These are phyloP conservation scores for Epichloe hybrida DNA, from an alignment of 2,329 filamentous ascomycete genomes.

Conservation along the genomic window DNA sequence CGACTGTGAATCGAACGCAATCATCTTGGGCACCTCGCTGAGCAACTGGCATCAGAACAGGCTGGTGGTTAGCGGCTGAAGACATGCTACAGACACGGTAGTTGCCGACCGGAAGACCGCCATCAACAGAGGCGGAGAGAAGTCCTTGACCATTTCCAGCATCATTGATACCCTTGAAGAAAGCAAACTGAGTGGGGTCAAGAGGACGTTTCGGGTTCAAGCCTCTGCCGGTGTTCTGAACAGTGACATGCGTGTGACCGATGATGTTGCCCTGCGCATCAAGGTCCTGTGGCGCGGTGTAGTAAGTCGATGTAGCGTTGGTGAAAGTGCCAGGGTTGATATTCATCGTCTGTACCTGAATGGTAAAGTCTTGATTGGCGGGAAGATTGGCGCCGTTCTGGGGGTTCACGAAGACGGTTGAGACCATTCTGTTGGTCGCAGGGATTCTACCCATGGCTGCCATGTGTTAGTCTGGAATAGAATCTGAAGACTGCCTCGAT, in stretches of 20 bases:
- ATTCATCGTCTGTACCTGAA: slow-evolving; percentile 38
- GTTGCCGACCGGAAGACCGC: slow-evolving; percentile 46
- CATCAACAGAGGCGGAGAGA: slow-evolving; percentile 38
- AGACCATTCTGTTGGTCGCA: slow-evolving; percentile 40
- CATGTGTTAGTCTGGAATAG: neutral
- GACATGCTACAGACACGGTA: slow-evolving; percentile 55
- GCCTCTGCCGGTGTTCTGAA: slow-evolving; percentile 39
- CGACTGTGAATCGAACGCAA: slow-evolving; percentile 47
- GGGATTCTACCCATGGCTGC: slow-evolving; percentile 48
- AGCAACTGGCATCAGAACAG: slow-evolving; percentile 51
- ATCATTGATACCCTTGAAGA: slow-evolving; percentile 57
- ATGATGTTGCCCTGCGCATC: slow-evolving; percentile 35
- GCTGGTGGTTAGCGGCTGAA: slow-evolving; percentile 51
- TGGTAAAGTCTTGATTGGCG: slow-evolving; percentile 36
- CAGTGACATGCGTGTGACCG: slow-evolving; percentile 45
- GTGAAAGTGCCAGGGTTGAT: slow-evolving; percentile 46
- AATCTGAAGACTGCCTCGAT: neutral
- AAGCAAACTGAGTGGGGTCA: slow-evolving; percentile 40
- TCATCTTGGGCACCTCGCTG: slow-evolving; percentile 55
- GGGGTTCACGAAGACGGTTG: slow-evolving; percentile 39
- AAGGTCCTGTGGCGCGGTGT: slow-evolving; percentile 43
- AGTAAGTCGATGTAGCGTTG: slow-evolving; percentile 46
- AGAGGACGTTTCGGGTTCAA: slow-evolving; percentile 38
- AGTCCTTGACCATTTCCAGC: slow-evolving; percentile 41
- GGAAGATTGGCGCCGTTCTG: slow-evolving; percentile 34